A percentile compares a stretch with the other conserved stretches of the same genome.
These are phyloP conservation scores for Eleusine indica DNA, from an alignment of 176 grass and related monocot species.

Conservation along the genomic window DNA sequence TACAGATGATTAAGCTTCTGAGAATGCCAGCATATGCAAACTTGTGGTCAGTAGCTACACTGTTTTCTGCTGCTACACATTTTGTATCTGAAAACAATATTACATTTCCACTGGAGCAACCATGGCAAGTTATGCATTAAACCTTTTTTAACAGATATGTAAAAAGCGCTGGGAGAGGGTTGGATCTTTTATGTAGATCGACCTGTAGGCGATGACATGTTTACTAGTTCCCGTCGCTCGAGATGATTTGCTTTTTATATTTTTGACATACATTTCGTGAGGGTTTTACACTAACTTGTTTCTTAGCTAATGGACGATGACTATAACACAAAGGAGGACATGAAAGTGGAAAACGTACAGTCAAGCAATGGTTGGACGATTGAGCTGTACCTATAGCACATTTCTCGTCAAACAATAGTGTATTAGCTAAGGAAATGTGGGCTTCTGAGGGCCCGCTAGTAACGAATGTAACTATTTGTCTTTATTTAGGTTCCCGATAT, in stretches of 20 bases:
- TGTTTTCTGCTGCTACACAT: background rate
- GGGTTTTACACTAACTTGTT: background rate
- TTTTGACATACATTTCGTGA: background rate
- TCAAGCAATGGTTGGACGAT: too few species aligned
- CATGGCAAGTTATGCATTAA: background rate
- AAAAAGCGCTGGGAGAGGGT: background rate
- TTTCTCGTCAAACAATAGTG: too few species aligned
- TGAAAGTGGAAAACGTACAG: too few species aligned
- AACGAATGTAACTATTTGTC: conserved; percentile 19
- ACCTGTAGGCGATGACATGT: background rate
- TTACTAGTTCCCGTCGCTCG: background rate
- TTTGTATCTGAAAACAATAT: conserved; percentile 23
- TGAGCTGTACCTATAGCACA: too few species aligned
- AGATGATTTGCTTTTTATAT: background rate
- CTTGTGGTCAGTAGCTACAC: background rate
- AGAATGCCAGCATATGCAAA: background rate
- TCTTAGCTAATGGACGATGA: background rate
- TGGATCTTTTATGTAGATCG: background rate
- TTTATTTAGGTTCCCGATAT: conserved; percentile 29
- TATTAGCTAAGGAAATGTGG: background rate
- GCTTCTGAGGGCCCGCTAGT: background rate
- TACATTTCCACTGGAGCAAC: background rate
- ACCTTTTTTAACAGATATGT: background rate
- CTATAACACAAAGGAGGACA: too few species aligned
- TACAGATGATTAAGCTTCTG: conserved; percentile 5